Percentiles rank a stretch among this genome's conserved stretches.
Conservation (phyloP, 2,329 filamentous ascomycete genomes). For the Stemphylium beticola region DNA sequence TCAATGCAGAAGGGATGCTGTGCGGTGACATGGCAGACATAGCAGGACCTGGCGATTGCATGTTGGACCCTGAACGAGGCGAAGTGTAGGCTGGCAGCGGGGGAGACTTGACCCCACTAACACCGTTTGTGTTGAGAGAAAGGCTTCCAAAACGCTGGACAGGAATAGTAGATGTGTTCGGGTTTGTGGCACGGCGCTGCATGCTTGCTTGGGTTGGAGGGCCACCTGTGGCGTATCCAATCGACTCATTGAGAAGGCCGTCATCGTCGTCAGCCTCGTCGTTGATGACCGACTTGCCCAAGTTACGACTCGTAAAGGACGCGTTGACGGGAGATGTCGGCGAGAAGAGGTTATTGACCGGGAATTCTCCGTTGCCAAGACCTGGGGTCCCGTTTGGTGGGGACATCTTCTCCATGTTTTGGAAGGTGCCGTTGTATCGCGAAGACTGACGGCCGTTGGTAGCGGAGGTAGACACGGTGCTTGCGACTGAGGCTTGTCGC, state of each 20-base stretch:
- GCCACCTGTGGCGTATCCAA: constrained; percentile 76
- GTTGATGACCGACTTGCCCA: constrained; percentile 75
- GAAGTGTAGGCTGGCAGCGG: constrained; percentile 62
- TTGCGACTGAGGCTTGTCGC: constrained; percentile 53
- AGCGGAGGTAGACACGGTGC: constrained; percentile 50
- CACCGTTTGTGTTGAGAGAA: constrained; percentile 69
- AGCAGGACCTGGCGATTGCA: constrained; percentile 57
- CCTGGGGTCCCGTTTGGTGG: constrained; percentile 63
- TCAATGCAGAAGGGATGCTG: constrained; percentile 65
- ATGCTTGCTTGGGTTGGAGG: constrained; percentile 55
- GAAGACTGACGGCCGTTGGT: constrained; percentile 58
- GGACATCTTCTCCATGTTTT: constrained; percentile 66
- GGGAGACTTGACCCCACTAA: constrained; percentile 58
- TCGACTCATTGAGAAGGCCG: constrained; percentile 72
- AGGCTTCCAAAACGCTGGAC: constrained; percentile 72
- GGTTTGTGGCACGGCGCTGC: constrained; percentile 72
- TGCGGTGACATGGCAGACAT: constrained; percentile 53
- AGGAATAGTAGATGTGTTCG: constrained; percentile 74
- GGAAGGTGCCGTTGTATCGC: constrained; percentile 68
- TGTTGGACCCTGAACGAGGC: constrained; percentile 55
- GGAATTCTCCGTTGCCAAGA: constrained; percentile 64
- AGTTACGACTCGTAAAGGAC: constrained; percentile 65
- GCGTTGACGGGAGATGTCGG: constrained; percentile 76
- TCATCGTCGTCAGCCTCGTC: constrained; percentile 75
- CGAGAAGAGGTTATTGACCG: constrained; percentile 71